Evolutionary conservation across 768 basidiomycete genomes (phyloP).

Genomic region (Exsudoporus frostii): DNA sequence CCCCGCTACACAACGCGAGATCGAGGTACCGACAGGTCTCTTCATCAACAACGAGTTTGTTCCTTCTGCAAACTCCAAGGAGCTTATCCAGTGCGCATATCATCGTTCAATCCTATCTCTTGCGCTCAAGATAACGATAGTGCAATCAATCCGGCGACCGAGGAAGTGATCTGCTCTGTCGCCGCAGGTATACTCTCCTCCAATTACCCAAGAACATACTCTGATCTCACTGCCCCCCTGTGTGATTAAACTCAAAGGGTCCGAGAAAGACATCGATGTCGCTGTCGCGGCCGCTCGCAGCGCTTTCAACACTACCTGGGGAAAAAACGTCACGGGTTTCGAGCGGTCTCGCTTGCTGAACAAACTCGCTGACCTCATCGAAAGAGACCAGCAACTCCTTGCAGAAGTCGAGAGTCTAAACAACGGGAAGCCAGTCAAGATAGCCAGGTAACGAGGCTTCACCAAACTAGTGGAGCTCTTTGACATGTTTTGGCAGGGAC

Average conservation of each 20-base stretch:
- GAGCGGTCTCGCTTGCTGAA: constrained; percentile 79
- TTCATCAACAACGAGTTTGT: constrained; percentile 93
- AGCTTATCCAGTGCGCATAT: constrained; percentile 55
- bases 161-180: constrained; percentile 67
- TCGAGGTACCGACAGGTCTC: constrained; percentile 74
- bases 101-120: constrained; percentile 6
- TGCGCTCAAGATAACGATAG: constrained; percentile 35
- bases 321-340: constrained; percentile 80
- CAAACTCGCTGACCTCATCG: constrained; percentile 88
- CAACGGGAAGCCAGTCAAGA: constrained; percentile 85
- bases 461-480: constrained; percentile 7
- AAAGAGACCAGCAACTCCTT: constrained; percentile 76
- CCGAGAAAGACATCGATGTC: constrained; percentile 72
- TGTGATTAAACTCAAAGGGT: constrained; percentile 44
- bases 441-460: constrained; percentile 46
- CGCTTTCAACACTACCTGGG: constrained; percentile 87
- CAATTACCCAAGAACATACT: neutral
- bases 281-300: constrained; percentile 81
- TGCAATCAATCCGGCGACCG: constrained; percentile 79
- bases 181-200: constrained; percentile 46
- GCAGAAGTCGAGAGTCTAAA: constrained; percentile 85
- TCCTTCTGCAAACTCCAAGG: constrained; percentile 64
- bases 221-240: constrained; percentile 1
- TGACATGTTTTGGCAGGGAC: constrained; percentile 45
- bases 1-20: constrained; percentile 42